Evolutionary conservation across 768 basidiomycete genomes (phyloP), one percentile per base, ranked within the genome.

Genomic region (Rhodosporidiobolus sp.): DNA sequence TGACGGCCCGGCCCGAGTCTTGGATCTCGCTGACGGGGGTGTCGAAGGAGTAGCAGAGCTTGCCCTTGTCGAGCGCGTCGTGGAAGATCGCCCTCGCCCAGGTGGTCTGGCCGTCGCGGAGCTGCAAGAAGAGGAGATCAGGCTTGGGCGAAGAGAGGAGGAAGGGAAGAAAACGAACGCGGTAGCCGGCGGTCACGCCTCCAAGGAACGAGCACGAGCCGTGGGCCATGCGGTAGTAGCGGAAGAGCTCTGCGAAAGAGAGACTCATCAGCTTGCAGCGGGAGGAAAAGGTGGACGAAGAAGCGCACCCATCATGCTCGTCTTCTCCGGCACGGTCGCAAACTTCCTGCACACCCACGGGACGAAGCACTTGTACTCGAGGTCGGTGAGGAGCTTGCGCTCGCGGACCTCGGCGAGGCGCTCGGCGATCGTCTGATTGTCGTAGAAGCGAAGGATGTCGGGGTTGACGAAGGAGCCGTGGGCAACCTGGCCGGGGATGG

Each of bases 341-440:
- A 55, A 55, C 30, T 55, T 55, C 30, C 54, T 30, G 11, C n/a
- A 30, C 16, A 55, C 30, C 54, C 54, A 55, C 30, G 54, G 54
- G 6, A 55, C 54, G 54, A 55, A 55, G 54, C 54, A 55, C 54
- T 55, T 55, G 54, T 30, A 55, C 54, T 55, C 54, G 30, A 55
- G 54, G 54, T 55, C 54, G 54, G 54, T 55, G 7, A 55, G 30
- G 30, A 55, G 9, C 54, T 55, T 55, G 54, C 54, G 54, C 54
- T 55, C 54, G 26, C 30, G 26, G 54, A 11, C 9, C 54, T 55
- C 54, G 28, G n/a, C 30, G 7, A 55, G 30, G n/a, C 54, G 54
- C 26, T 55, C 54, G 9, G 54, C 54, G 54, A 55, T n/a, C 28
- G 54, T 55, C 54, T 32, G 32, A 4, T 55, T 55, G 54, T 55